phyloP scores from a whole-genome alignment of 352 stramenopile species.

The Plasmopara viticola region DNA sequence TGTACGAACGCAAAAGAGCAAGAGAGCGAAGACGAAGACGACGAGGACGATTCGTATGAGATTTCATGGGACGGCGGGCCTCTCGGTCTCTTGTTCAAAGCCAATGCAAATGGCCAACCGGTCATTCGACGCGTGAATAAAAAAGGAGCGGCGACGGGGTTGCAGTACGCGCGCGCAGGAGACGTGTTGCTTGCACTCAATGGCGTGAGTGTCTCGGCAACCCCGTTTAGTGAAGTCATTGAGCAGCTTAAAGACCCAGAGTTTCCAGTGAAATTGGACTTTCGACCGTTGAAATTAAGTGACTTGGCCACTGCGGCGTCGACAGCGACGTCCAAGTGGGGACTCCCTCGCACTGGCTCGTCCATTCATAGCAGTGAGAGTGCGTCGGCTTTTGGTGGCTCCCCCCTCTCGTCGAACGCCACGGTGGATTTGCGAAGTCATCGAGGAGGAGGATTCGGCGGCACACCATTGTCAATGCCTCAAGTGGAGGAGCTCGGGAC shows the following conservation, averaged over 20 bases:
- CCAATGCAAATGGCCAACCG: constrained; percentile 35
- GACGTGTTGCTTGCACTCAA: constrained; percentile 75
- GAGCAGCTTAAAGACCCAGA: constrained; percentile 49
- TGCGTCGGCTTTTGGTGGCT: constrained; percentile 24
- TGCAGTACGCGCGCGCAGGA: constrained; percentile 60
- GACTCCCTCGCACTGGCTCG: constrained; percentile 19
- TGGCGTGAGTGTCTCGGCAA: constrained; percentile 36
- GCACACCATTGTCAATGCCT: constrained; percentile 14
- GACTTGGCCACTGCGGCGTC: constrained; percentile 24
- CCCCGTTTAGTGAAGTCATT: constrained; percentile 61
- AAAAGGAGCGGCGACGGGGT: constrained; percentile 46
- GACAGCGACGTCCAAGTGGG: constrained; percentile 12
- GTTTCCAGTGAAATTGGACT: constrained; percentile 67
- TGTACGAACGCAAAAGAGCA: constrained; percentile 10
- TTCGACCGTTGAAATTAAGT: constrained; percentile 49
- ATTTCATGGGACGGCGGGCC: constrained; percentile 63
- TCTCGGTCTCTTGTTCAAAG: constrained; percentile 72
- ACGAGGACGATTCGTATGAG: constrained; percentile 64
- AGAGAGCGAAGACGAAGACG: constrained; percentile 37
- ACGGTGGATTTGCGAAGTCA: constrained; percentile 25
- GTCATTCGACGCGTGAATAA: constrained; percentile 76
- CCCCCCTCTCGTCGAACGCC: constrained; percentile 22
- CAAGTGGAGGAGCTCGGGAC: constrained; percentile 11
- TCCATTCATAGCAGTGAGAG: constrained; percentile 32
- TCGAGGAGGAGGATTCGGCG: constrained; percentile 19